Base-by-base conservation (phyloP, 208 protist genomes). In the Trypanosoma boissoni region DNA sequence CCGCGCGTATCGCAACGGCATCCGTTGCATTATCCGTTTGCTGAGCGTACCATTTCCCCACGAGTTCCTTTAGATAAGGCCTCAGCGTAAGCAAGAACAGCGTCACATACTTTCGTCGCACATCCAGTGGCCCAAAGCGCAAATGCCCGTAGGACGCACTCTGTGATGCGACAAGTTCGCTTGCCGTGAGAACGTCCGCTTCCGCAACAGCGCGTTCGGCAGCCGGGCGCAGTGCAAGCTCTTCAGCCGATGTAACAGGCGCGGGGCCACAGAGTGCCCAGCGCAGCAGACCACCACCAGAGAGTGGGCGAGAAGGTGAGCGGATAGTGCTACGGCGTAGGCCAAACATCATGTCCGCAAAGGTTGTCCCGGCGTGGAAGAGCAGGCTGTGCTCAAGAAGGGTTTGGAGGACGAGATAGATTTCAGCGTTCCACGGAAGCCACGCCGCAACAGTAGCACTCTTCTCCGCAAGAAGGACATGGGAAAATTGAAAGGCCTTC, bases 281-380 rank as follows among this genome's bases (percentile, higher is more conserved):
- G n/a, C 70, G 73, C 45, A 85, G 37, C 42, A 48, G 49, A 23
- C 68, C 48, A 21, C 55, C 59, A 0, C 60, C 58, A 16, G 57
- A 18, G 1, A 72, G 41, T 29, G 43, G 70, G 14, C 18, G 18
- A 16, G 56, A 14, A 18, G 63, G 62, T 8, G 56, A 59, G 18
- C 28, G 32, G 43, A 64, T 64, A 16, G 42, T 39, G 2, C 69
- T 68, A 14, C 82, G 74, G 3, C 69, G 63, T 20, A 94, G 70
- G 8, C 78, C 83, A 44, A 94, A 90, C 37, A 94, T 75, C 46
- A 87, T 72, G 48, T 94, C 86, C 1, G 76, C 65, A 60, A 91
- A 88, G 12, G 80, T 84, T 3, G 78, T 88, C 48, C 87, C 75
- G 0, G 78, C 75, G 54, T 84, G 65, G 37, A 74, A 66, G 7